phyloP scores from a whole-genome alignment of 371 early-diverging fungal genomes.

The Massospora cicadina region DNA sequence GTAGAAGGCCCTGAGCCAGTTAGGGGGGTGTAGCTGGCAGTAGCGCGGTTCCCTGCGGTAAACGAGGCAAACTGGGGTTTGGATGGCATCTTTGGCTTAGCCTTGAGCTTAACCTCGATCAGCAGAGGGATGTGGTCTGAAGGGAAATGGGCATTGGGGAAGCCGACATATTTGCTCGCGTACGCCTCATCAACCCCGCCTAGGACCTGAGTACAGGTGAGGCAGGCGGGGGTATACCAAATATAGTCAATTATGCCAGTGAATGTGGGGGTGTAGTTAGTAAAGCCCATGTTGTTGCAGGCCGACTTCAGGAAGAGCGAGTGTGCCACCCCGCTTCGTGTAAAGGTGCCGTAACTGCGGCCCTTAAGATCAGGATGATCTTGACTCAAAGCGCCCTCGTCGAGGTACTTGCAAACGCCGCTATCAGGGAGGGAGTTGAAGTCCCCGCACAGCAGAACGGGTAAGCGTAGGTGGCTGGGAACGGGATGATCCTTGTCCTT shows the following conservation, averaged over 20 bases:
- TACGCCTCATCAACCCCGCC: constrained; percentile 75
- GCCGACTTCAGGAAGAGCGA: constrained; percentile 61
- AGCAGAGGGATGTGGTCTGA: constrained; percentile 55
- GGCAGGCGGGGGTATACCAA: constrained; percentile 68
- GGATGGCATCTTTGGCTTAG: constrained; percentile 10
- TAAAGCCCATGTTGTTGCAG: constrained; percentile 66
- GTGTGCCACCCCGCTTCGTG: constrained; percentile 66
- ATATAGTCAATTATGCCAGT: constrained; percentile 95
- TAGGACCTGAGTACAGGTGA: constrained; percentile 64
- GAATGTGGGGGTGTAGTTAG: constrained; percentile 87
- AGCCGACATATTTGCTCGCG: constrained; percentile 61
- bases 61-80: constrained; percentile 9
- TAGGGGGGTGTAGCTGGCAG: background rate
- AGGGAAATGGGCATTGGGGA: constrained; percentile 88
- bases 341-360: constrained; percentile 73
- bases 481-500: constrained; percentile 16
- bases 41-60: background rate
- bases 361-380: constrained; percentile 70
- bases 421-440: constrained; percentile 89
- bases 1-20: constrained; percentile 8
- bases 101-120: constrained; percentile 16
- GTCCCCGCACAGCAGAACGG: constrained; percentile 81
- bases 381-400: constrained; percentile 40
- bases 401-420: constrained; percentile 82
- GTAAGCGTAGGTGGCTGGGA: constrained; percentile 25